A percentile compares a stretch with the other conserved stretches of the same genome.
phyloP scores from a whole-genome alignment of 2,329 filamentous ascomycete genomes.

The Gaeumannomyces tritici region DNA sequence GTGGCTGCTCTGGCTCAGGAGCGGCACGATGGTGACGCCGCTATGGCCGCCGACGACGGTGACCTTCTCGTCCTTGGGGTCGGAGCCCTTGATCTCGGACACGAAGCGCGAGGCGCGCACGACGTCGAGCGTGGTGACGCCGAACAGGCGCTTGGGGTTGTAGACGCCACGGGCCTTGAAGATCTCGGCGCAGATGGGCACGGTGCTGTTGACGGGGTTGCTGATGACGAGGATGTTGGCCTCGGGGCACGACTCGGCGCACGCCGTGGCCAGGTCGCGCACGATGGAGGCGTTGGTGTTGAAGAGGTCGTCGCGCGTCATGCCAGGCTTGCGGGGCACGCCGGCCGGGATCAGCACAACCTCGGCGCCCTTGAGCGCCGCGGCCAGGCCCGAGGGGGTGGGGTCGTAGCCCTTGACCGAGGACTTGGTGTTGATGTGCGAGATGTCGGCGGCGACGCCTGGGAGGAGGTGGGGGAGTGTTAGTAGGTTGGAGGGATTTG shows the following conservation, averaged over 20 bases:
- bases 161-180: constrained; percentile 94
- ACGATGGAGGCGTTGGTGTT: constrained; percentile 99
- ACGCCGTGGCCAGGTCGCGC: constrained; percentile 92
- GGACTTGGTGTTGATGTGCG: constrained; percentile 99
- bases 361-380: constrained; percentile 77
- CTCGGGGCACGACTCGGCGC: constrained; percentile 77
- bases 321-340: constrained; percentile 98
- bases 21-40: constrained; percentile 94
- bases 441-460: constrained; percentile 97
- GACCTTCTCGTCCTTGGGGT: constrained; percentile 89
- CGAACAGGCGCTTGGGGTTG: constrained; percentile 98
- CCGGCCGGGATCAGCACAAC: constrained; percentile 96
- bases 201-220: constrained; percentile 99
- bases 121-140: constrained; percentile 97
- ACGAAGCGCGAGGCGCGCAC: constrained; percentile 98
- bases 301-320: constrained; percentile 99
- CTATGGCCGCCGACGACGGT: constrained; percentile 96
- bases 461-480: constrained; percentile 2
- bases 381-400: constrained; percentile 63
- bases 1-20: constrained; percentile 91
- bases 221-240: constrained; percentile 96
- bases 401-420: constrained; percentile 83
- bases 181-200: constrained; percentile 93
- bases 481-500: no score
- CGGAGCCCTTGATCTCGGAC: constrained; percentile 81